These are phyloP conservation scores for Botrytis deweyae DNA, from an alignment of 2,329 filamentous ascomycete species.

Conservation along the genomic window DNA sequence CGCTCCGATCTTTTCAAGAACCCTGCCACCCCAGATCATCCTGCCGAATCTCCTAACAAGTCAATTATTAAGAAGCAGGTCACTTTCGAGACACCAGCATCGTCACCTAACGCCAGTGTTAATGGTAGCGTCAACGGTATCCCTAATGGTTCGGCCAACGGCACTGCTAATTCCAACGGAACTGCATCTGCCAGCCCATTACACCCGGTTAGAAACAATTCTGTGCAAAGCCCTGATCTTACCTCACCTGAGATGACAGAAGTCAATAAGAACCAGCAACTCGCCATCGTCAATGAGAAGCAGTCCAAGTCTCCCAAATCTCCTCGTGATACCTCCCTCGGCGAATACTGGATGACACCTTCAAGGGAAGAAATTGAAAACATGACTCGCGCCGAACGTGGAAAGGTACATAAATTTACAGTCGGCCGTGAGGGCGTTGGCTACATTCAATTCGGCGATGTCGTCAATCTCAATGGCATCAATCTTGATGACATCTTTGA, in stretches of 20 bases:
- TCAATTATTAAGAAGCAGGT: constrained; percentile 73
- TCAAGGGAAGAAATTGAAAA: constrained; percentile 69
- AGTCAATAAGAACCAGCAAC: constrained; percentile 64
- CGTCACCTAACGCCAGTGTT: constrained; percentile 31
- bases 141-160: constrained; percentile 43
- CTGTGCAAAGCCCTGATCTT: constrained; percentile 56
- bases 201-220: constrained; percentile 41
- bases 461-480: constrained; percentile 78
- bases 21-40: constrained; percentile 44
- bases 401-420: constrained; percentile 70
- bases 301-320: constrained; percentile 38
- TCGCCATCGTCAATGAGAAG: constrained; percentile 77
- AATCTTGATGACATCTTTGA: constrained; percentile 78
- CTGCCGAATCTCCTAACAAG: constrained; percentile 48
- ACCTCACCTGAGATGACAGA: constrained; percentile 66
- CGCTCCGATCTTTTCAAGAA: constrained; percentile 69
- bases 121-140: constrained; percentile 41
- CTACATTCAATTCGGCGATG: constrained; percentile 74
- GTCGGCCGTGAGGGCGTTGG: constrained; percentile 84
- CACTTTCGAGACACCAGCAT: constrained; percentile 67
- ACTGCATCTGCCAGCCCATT: constrained; percentile 27
- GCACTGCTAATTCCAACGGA: constrained; percentile 46
- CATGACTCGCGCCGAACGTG: constrained; percentile 78
- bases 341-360: constrained; percentile 86
- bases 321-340: constrained; percentile 44